Evolutionary conservation across 2,329 filamentous ascomycete genomes (phyloP), one percentile per base, ranked within the genome.

Genomic region (Aureobasidium sp.): DNA sequence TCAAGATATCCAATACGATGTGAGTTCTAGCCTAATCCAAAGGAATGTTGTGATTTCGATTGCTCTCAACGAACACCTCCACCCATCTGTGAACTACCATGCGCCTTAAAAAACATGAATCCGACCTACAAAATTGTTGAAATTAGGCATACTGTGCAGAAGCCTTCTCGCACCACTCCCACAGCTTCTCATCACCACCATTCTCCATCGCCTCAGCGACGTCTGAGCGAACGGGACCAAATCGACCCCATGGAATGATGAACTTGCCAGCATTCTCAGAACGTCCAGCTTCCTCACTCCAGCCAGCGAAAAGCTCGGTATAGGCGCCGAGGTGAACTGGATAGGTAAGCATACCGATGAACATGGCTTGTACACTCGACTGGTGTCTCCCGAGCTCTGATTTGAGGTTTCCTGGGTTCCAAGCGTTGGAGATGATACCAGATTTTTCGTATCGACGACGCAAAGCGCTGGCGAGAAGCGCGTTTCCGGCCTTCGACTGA

Each of bases 131-230:
- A 16, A 21, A 8, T 36, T 15, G 11, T n/a, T 21, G 36, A 36
- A 15, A 53, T 55, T 42, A 61, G 41, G 59, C 52, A 58, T 66
- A 72, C 55, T 62, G 25, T 48, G 58, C 65, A 27, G 65, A 67
- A 63, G 75, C 69, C 65, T 70, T 69, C 66, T 77, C 75, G 66
- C 72, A 75, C 71, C 73, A 77, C 49, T 72, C 69, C 74, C 73
- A 78, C 52, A 78, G 71, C 66, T 70, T 72, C 64, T 64, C 62
- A 50, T 72, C 67, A 27, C 47, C 34, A 2, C 42, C 59, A 6
- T 53, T 50, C 41, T 61, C 15, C 49, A 55, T 39, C 15, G 59
- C 39, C 7, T 45, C 34, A 13, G 63, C 62, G 16, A 76, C 61
- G 57, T 70, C 72, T 1, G 21, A 16, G 44, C 71, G 66, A 53